phyloP scores from a whole-genome alignment of 1,139 yeast genomes.

The Yamadazyma kanchanaburiensis region DNA sequence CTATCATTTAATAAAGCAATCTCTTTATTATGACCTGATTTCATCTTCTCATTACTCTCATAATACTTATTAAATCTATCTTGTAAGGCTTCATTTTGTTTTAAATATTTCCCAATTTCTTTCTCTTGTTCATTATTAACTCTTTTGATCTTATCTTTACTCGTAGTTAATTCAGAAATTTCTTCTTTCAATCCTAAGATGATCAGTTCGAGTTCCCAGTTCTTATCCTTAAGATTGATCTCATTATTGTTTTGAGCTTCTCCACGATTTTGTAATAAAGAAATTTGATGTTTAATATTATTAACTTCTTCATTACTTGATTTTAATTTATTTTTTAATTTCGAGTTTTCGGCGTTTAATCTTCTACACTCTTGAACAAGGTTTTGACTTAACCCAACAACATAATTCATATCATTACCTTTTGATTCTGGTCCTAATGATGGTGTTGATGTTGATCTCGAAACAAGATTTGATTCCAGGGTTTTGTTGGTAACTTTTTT shows the following conservation, averaged over 20 bases:
- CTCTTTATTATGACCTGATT: conserved; percentile 34
- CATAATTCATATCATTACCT: conserved; percentile 72
- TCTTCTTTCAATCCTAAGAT: conserved; percentile 51
- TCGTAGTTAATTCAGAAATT: conserved; percentile 21
- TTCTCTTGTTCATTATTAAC: conserved; percentile 31
- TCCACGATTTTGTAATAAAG: conserved; percentile 28
- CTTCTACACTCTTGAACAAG: conserved; percentile 76
- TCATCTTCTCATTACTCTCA: conserved; percentile 32
- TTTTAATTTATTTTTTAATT: conserved; percentile 41
- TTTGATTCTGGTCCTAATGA: conserved; percentile 43
- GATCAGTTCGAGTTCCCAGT: conserved; percentile 74
- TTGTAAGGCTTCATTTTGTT: conserved; percentile 49
- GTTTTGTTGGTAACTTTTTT: conserved; percentile 10
- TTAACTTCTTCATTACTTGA: conserved; percentile 40
- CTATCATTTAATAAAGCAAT: conserved; percentile 45
- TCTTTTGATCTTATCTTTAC: conserved; percentile 30
- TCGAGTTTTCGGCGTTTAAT: conserved; percentile 66
- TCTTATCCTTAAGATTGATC: conserved; percentile 59
- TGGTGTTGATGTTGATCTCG: conserved; percentile 27
- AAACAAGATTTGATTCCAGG: conserved; percentile 8
- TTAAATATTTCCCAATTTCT: conserved; percentile 27
- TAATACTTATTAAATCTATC: conserved; percentile 36
- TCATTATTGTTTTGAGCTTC: conserved; percentile 33
- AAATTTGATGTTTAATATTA: conserved; percentile 34
- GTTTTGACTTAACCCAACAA: conserved; percentile 79